Conservation (phyloP, 1,284 basidiomycete genomes). For the Papiliotrema fonsecae region DNA sequence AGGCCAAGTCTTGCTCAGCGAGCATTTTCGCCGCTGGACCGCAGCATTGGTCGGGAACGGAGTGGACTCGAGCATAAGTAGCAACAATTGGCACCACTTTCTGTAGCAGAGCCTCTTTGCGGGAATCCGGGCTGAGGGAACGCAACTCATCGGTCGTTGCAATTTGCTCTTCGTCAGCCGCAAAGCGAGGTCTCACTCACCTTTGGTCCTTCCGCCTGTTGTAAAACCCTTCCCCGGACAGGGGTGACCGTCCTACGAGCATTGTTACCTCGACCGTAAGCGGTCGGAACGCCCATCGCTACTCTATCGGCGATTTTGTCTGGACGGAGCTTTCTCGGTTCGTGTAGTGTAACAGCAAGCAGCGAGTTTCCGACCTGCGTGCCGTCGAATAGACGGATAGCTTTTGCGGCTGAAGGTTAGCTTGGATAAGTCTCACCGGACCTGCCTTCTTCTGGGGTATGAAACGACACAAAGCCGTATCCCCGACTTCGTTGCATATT, state of each 20-base stretch:
- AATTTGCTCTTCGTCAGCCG: too few species aligned
- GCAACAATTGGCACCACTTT: constrained; percentile 14
- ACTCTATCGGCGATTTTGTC: constrained; percentile 30
- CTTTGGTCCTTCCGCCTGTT: not conserved
- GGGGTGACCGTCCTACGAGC: constrained; percentile 2
- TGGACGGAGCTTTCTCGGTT: constrained; percentile 29
- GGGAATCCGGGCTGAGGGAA: constrained; percentile 15
- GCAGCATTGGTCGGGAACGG: constrained; percentile 3
- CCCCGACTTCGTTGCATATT: constrained; percentile 76
- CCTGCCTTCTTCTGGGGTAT: constrained; percentile 74
- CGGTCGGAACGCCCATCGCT: constrained; percentile 1
- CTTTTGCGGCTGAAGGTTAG: constrained; percentile 17
- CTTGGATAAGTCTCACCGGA: not conserved
- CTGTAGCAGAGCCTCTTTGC: constrained; percentile 11
- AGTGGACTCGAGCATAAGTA: constrained; percentile 5
- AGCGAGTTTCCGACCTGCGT: constrained; percentile 20
- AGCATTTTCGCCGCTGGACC: constrained; percentile 12
- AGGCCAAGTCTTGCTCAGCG: constrained; percentile 17
- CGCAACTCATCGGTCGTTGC: constrained; percentile 22
- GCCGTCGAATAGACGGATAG: constrained; percentile 27
- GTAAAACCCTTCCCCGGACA: too few species aligned
- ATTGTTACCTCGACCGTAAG: constrained; percentile 1
- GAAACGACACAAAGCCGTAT: constrained; percentile 92
- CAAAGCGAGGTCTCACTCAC: too few species aligned
- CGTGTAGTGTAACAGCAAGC: constrained; percentile 30